Percentiles rank a stretch among this genome's conserved stretches.
Evolutionary conservation across 2,329 filamentous ascomycete genomes (phyloP).

Genomic region (Phialophora macrospora): DNA sequence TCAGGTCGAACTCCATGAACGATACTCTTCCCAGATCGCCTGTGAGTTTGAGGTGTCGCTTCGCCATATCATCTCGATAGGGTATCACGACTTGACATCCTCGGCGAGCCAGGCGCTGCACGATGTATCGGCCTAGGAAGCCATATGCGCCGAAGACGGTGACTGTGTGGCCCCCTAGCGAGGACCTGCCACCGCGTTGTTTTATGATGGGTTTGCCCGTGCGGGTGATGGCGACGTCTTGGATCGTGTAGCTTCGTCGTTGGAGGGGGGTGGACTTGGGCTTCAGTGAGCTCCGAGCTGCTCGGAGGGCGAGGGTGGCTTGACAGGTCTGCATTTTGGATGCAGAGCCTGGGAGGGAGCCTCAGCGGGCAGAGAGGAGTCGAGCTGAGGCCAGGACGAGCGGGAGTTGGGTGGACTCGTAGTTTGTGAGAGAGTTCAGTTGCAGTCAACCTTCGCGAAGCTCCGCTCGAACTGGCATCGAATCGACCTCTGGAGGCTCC

Average conservation of each 20-base stretch:
- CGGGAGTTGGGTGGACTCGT: not conserved
- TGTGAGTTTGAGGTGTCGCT: constrained; percentile 94
- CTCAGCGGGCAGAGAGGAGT: constrained; percentile 22
- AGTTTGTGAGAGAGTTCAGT: not conserved
- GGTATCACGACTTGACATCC: constrained; percentile 94
- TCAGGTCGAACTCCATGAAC: constrained; percentile 93
- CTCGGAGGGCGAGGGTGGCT: constrained; percentile 55
- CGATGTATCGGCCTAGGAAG: constrained; percentile 94
- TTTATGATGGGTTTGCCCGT: constrained; percentile 95
- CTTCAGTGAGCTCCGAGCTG: constrained; percentile 40
- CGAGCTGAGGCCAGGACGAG: constrained; percentile 3
- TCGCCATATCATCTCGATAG: constrained; percentile 95
- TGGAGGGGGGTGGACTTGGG: constrained; percentile 41
- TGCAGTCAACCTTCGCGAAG: constrained; percentile 8
- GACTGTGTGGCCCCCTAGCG: constrained; percentile 79
- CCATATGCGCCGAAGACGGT: constrained; percentile 98
- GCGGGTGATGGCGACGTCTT: constrained; percentile 90
- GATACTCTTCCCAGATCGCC: constrained; percentile 89
- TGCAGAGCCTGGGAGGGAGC: constrained; percentile 29
- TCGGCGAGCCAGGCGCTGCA: constrained; percentile 88
- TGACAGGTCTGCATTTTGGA: constrained; percentile 38
- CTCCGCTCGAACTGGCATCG: constrained; percentile 1
- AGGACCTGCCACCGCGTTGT: constrained; percentile 85
- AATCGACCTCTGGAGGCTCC: not conserved
- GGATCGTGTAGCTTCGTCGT: constrained; percentile 56